Evolutionary conservation across 177 flowering plant genomes (phyloP), one percentile per base, ranked within the genome.

Genomic region (Vitis hybrid): DNA sequence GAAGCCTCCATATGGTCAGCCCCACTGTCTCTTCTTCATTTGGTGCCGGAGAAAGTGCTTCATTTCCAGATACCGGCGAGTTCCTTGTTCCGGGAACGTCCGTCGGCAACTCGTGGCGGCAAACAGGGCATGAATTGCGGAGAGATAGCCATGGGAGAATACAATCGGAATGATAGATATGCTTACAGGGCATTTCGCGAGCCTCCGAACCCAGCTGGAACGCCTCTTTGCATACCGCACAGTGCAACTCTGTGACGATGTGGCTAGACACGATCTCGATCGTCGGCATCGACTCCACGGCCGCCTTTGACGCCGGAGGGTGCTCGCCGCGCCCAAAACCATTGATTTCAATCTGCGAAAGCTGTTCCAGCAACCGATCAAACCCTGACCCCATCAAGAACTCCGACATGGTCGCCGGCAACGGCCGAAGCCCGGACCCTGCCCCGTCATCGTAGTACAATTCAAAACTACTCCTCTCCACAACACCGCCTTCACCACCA

Each of bases 151-250:
- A 90, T 0, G 97, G 97, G 4, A 91, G 73, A 32, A 91, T 91
- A 70, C 97, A 91, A 27, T 90, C 94, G 1, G 87, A 54, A 66
- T 91, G 97, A 72, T 85, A 91, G 6, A 90, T 84, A 68, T 91
- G 97, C 72, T 90, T 89, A 69, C 97, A 91, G 1, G 97, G 97
- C 92, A 91, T 86, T 75, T 89, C 94, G 0, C 90, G 77, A 1
- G 90, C 97, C 54, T 83, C 88, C 1, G 80, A 24, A 0, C 87
- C 92, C 1, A 88, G 69, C 68, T 80, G 86, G 66, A 91, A 90
- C 0, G 77, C 74, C 3, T 91, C 97, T 58, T 77, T 87, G 70
- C 97, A 91, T 2, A 91, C 91, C 0, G 97, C 94, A 66, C 97
- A 91, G 82, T 87, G 88, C 7, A 76, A 62, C 13, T 90, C 97